Evolutionary conservation across 495 filamentous ascomycete species (phyloP), one percentile per base, ranked within the genome.

Genomic region (Polyplosphaeria fusca): DNA sequence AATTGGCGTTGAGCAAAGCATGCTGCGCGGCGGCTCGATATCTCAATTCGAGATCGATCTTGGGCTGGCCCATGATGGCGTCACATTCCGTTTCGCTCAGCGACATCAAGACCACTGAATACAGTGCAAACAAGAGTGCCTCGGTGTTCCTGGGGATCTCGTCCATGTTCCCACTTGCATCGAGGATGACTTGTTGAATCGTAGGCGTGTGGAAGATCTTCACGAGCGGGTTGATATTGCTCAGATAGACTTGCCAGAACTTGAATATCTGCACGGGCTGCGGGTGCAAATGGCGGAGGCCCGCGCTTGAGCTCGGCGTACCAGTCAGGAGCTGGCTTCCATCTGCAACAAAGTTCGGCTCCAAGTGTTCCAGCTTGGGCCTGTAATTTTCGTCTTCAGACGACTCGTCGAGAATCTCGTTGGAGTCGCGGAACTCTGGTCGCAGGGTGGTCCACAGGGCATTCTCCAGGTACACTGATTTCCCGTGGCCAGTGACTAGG

Each of bases 181-280:
- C 73, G 18, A 76, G 71, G 1, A 82, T 58, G 7, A 69, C 63
- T n/a, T 76, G 76, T 58, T 83, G 78, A 38, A 84, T 55, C 3
- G 82, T 83, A 2, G 85, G 86, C 0, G 77, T 79, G 68, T 89
- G 86, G 50, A 88, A 75, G n/a, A 88, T 68, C 65, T 88, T 89
- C 38, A 77, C 79, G 39, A 89, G 63, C 0, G 86, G 86, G 67
- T 88, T 83, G 56, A 87, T 43, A 24, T 64, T 64, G 27, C 49
- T 39, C 1, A 64, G 30, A 24, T 60, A 64, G 5, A 26, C 45
- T 80, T 88, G 84, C 86, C 86, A 89, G 4, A 90, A 67, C 45
- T 77, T 73, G 40, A 69, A 60, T n/a, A 68, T 61, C 23, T 68
- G 66, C 24, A 60, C 50, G 5, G 60, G 55, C 20, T 47, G 47